These are phyloP conservation scores for Nidularia sp. DNA, from an alignment of 768 basidiomycete genomes.

Conservation along the genomic window DNA sequence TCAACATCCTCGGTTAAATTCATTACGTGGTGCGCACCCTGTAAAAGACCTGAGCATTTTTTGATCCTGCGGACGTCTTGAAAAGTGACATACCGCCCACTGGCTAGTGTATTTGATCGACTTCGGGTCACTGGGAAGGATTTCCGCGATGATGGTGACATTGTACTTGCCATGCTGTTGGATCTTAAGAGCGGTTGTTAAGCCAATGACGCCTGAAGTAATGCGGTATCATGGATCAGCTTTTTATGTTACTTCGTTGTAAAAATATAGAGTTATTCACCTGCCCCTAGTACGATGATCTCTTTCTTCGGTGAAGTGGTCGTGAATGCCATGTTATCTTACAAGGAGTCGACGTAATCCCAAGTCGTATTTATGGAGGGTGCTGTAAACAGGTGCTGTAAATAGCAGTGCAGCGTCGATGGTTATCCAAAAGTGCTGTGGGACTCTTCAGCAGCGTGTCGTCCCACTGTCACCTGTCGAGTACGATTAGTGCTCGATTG, in stretches of 20 bases:
- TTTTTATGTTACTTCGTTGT: background rate
- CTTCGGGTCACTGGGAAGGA: slow-evolving; percentile 69
- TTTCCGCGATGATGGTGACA: slow-evolving; percentile 70
- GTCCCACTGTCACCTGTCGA: no score
- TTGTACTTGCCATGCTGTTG: slow-evolving; percentile 59
- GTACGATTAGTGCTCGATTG: no score
- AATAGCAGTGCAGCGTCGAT: no score
- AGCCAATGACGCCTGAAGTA: slow-evolving; percentile 64
- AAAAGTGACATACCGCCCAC: slow-evolving; percentile 62
- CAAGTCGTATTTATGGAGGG: no score
- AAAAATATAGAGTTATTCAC: background rate
- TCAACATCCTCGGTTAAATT: slow-evolving; percentile 43
- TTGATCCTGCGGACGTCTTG: background rate
- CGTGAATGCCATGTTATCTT: background rate
- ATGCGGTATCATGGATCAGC: background rate
- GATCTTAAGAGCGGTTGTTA: slow-evolving; percentile 70
- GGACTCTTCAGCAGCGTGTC: no score
- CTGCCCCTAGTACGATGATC: background rate
- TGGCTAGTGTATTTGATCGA: slow-evolving; percentile 74
- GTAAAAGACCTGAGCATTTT: background rate
- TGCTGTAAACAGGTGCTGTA: no score
- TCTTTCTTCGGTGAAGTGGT: background rate
- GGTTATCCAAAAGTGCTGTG: no score
- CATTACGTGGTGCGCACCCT: slow-evolving; percentile 83
- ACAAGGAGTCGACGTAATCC: slow-evolving; percentile 2